Base-by-base conservation (phyloP, 192 early-diverging fungal genomes). In the Irineochytrium annulatum region DNA sequence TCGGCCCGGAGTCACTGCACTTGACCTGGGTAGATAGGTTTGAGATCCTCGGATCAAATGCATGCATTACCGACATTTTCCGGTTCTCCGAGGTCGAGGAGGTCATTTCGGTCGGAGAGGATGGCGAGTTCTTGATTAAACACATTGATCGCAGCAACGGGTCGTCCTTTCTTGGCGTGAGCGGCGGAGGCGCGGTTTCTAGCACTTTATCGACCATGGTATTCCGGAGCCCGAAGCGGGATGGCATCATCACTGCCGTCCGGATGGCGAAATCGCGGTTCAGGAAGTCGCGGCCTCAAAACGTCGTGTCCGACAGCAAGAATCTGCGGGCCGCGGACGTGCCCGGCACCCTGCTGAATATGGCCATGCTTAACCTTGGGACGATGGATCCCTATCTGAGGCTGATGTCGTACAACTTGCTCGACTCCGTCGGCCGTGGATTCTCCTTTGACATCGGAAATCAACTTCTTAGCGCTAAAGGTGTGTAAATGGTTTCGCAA, bases 301-400 rank as follows among this genome's bases (percentile, higher is more conserved):
- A 74, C 48, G 71, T 86, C 20, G 71, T 76, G 28, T 22, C 60
- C 3, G 69, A 74, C 20, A 87, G 91, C 48, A 83, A 91, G 24
- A 86, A 55, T 30, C 63, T 97, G 44, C 82, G 87, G 45, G 92
- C 94, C 2, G 77, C 80, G 11, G 92, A 94, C 79, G 92, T 96
- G 4, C 90, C 93, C 0, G 95, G 94, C 11, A 89, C 87, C 19
- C 69, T 98, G 35, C 76, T 98, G 34, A 97, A 95, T 55, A 92
- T 97, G 77, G 90, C 94, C 20, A 65, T 98, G 57, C 74, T 93
- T 37, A 95, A 95, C 69, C 77, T 92, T 43, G 91, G 89, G 0
- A 88, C 87, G 35, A 85, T 87, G 24, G 91, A 95, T 58, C 77
- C 91, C 2, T 80, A 77, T 33, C 69, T 98, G 37, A 76, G 94